phyloP scores from a whole-genome alignment of 352 stramenopile species.

The Phytophthora pistaciae region DNA sequence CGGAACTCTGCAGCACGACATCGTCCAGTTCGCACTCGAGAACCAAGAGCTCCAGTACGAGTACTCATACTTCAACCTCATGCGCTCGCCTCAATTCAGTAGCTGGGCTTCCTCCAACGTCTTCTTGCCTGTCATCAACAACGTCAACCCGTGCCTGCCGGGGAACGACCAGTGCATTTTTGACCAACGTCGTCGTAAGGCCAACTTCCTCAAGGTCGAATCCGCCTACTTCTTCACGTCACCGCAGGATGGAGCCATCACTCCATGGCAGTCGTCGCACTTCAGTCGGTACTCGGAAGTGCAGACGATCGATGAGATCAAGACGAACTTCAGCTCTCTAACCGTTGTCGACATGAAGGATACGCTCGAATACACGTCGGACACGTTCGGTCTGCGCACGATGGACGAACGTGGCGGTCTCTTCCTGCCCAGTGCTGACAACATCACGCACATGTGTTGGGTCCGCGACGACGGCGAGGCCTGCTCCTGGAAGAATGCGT shows the following conservation, averaged over 20 bases:
- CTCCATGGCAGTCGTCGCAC: constrained; percentile 47
- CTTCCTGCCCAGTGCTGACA: constrained; percentile 16
- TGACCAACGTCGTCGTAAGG: constrained; percentile 25
- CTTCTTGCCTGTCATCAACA: constrained; percentile 25
- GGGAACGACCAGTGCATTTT: constrained; percentile 1
- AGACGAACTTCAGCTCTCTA: constrained; percentile 28
- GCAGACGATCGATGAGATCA: constrained; percentile 5
- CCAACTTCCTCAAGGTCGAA: constrained; percentile 40
- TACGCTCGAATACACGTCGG: constrained; percentile 45
- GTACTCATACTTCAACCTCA: constrained; percentile 15
- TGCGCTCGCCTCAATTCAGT: constrained; percentile 9
- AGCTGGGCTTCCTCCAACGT: constrained; percentile 8
- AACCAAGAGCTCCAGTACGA: constrained; percentile 26
- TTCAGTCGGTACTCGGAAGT: constrained; percentile 50
- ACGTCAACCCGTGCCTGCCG: constrained; percentile 16
- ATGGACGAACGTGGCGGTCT: constrained; percentile 37
- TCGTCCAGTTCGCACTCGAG: constrained; percentile 24
- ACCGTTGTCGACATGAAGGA: constrained; percentile 37
- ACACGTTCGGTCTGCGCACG: constrained; percentile 48
- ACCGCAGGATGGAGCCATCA: constrained; percentile 34
- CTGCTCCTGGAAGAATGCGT: constrained; percentile 1
- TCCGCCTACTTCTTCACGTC: constrained; percentile 54
- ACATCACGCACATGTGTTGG: constrained; percentile 10
- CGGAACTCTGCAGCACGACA: constrained; percentile 36
- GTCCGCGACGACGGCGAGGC: neutral